A percentile compares a stretch with the other conserved stretches of the same genome.
Conservation (phyloP, 495 filamentous ascomycete species). For the Trichoderma parareesei region DNA sequence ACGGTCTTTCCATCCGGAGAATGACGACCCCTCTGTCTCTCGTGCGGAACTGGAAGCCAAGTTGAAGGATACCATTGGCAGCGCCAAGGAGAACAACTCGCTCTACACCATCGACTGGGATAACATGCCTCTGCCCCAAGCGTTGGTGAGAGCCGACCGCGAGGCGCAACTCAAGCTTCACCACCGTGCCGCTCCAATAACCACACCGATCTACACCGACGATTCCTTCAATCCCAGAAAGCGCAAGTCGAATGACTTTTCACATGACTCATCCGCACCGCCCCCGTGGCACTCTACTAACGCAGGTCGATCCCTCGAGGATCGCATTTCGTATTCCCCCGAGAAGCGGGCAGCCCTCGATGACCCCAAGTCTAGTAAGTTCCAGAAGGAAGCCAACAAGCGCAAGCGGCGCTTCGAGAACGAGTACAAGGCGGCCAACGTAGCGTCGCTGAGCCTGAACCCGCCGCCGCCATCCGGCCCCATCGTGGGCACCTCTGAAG, state of each 20-base stretch:
- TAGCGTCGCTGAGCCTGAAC: slow-evolving; percentile 50
- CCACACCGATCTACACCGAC: background rate
- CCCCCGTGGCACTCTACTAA: slow-evolving; percentile 67
- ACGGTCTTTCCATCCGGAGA: slow-evolving; percentile 67
- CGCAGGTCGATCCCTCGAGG: slow-evolving; percentile 56
- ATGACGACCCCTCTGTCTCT: slow-evolving; percentile 55
- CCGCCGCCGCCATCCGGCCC: slow-evolving; percentile 56
- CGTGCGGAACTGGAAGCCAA: slow-evolving; percentile 70
- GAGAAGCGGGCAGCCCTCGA: slow-evolving; percentile 49
- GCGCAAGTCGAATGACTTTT: slow-evolving; percentile 67
- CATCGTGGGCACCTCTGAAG: slow-evolving; percentile 74
- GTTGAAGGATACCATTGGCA: slow-evolving; percentile 75
- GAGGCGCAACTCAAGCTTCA: slow-evolving; percentile 18
- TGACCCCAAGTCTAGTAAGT: slow-evolving; percentile 68
- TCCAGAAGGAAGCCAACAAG: slow-evolving; percentile 77
- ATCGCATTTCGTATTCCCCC: slow-evolving; percentile 54
- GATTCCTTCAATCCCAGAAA: slow-evolving; percentile 47
- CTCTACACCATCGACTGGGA: slow-evolving; percentile 76
- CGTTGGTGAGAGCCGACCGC: slow-evolving; percentile 72
- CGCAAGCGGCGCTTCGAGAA: slow-evolving; percentile 79
- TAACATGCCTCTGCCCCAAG: slow-evolving; percentile 73
- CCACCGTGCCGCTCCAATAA: slow-evolving; percentile 3
- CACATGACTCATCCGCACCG: slow-evolving; percentile 34
- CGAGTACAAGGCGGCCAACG: slow-evolving; percentile 48
- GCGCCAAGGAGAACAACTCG: slow-evolving; percentile 60